Percentiles rank a stretch among this genome's conserved stretches.
Evolutionary conservation across 495 filamentous ascomycete genomes (phyloP).

Genomic region (Amphirosellinia nigrospora): DNA sequence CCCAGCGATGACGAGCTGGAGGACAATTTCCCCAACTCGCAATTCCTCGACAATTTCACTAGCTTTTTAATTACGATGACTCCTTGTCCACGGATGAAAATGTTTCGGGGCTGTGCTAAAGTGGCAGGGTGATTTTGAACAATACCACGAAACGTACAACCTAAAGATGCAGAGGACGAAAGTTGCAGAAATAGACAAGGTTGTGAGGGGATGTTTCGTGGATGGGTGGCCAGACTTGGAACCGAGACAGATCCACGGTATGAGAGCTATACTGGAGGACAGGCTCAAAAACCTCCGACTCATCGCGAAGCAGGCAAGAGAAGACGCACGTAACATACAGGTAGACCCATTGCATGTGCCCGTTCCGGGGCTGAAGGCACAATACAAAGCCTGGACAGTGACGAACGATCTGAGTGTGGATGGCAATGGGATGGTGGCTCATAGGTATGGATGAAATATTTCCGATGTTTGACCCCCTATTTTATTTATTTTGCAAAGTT

Average conservation of each 20-base stretch:
- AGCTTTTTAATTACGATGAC: background rate
- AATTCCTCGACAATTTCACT: background rate
- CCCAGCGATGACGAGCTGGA: conserved; percentile 15
- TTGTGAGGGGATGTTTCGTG: background rate
- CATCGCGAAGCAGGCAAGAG: conserved; percentile 3
- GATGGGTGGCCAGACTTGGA: background rate
- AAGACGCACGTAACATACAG: background rate
- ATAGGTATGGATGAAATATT: background rate
- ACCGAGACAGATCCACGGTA: background rate
- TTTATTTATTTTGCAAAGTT: background rate
- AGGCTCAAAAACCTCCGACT: background rate
- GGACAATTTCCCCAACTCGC: background rate
- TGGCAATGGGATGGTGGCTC: conserved; percentile 18
- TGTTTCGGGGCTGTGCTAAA: background rate
- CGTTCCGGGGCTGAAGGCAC: background rate
- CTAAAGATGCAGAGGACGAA: background rate
- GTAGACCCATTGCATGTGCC: conserved; percentile 25
- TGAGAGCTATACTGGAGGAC: background rate
- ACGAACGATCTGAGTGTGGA: conserved; percentile 25
- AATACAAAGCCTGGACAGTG: conserved; percentile 31
- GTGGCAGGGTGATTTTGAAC: background rate
- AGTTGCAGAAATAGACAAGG: background rate
- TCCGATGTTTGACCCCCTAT: background rate
- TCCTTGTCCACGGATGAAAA: background rate
- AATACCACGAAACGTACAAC: background rate